Conservation (phyloP, 306 rosid species). For the Medicago arabica region DNA sequence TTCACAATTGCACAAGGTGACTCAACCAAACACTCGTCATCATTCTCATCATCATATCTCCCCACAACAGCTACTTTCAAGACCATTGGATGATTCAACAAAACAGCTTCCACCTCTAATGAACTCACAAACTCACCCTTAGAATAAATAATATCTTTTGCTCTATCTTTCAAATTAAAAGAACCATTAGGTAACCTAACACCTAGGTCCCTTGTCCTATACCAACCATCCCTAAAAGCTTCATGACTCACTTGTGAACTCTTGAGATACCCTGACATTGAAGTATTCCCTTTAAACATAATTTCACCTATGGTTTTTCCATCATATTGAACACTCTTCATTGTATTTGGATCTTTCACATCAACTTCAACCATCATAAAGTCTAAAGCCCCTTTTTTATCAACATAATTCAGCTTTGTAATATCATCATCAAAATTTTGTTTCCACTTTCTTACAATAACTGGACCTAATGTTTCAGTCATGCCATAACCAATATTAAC, state of each 20-base stretch:
- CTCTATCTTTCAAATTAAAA: constrained; percentile 79
- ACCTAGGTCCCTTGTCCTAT: constrained; percentile 75
- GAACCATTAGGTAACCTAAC: constrained; percentile 56
- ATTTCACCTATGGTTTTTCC: constrained; percentile 83
- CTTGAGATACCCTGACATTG: constrained; percentile 72
- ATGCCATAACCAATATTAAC: constrained; percentile 85
- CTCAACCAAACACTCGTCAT: constrained; percentile 37
- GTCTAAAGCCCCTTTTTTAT: constrained; percentile 37
- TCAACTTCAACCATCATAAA: constrained; percentile 61
- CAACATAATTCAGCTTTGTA: constrained; percentile 35
- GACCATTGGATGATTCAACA: constrained; percentile 71
- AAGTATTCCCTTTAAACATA: constrained; percentile 67
- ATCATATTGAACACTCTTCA: constrained; percentile 65
- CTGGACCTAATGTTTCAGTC: constrained; percentile 87
- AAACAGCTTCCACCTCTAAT: constrained; percentile 73
- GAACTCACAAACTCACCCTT: constrained; percentile 63
- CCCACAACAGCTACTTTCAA: constrained; percentile 81
- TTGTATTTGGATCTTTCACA: constrained; percentile 67
- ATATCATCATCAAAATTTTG: constrained; percentile 41
- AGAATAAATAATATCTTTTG: constrained; percentile 53
- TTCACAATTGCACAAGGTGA: constrained; percentile 63
- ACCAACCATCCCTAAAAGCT: constrained; percentile 78
- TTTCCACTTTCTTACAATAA: constrained; percentile 58
- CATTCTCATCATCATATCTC: constrained; percentile 39
- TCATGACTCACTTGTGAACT: constrained; percentile 53